phyloP scores from a whole-genome alignment of 2,329 filamentous ascomycete species.

The Penicillium sp. region DNA sequence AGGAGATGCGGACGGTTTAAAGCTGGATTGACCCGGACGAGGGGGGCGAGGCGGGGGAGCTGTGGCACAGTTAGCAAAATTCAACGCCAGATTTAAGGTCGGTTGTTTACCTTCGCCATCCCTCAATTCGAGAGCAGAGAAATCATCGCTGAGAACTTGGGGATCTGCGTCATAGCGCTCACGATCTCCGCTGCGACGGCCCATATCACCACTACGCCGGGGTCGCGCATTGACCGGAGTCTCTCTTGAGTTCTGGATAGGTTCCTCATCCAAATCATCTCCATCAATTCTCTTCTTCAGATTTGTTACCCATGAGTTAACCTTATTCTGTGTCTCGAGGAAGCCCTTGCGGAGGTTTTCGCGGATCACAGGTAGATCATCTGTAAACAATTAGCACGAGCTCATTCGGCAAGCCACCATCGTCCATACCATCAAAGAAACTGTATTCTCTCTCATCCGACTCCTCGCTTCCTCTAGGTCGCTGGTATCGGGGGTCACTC shows the following conservation, averaged over 20 bases:
- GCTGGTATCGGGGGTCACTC: conserved; percentile 39
- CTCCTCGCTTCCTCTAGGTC: conserved; percentile 54
- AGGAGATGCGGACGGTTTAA: conserved; percentile 70
- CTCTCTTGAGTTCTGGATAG: conserved; percentile 30
- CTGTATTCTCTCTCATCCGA: conserved; percentile 73
- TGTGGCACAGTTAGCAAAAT: conserved; percentile 36
- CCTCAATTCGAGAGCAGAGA: conserved; percentile 63
- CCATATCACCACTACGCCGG: conserved; percentile 60
- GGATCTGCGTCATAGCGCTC: conserved; percentile 94
- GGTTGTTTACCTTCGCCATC: conserved; percentile 55
- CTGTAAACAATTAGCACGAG: conserved; percentile 43
- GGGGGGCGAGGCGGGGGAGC: conserved; percentile 56
- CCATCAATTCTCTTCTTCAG: conserved; percentile 93
- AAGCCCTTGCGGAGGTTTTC: conserved; percentile 95
- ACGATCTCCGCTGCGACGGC: conserved; percentile 77
- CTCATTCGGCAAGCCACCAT: neutral
- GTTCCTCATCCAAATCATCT: conserved; percentile 59
- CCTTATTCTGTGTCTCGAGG: conserved; percentile 84
- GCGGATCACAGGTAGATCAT: conserved; percentile 88
- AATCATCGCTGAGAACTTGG: conserved; percentile 84
- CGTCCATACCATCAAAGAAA: conserved; percentile 71
- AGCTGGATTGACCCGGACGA: conserved; percentile 68
- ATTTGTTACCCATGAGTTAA: conserved; percentile 88
- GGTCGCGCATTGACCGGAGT: conserved; percentile 47
- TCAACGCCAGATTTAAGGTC: neutral